Base-by-base conservation (phyloP, 805 yeast species). In the Candida awuae region DNA sequence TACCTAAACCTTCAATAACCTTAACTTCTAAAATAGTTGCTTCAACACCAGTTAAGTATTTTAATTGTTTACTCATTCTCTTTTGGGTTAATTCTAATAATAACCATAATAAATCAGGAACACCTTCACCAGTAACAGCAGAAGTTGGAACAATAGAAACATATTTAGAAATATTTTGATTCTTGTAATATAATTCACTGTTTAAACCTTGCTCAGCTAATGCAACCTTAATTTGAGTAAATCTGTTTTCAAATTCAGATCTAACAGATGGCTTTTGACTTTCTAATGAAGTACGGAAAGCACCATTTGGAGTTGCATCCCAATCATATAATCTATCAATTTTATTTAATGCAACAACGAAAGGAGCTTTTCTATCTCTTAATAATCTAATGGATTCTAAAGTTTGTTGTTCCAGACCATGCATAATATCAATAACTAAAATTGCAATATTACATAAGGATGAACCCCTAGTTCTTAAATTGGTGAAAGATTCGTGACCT, bases 81-180 rank as follows among this genome's bases (percentile, higher is more conserved):
- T 85, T 84, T 68, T 92, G 97, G 13, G 98, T 92, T 55, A 92
- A 75, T 65, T 92, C 97, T 54, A 92, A 73, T 58, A 92, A 70
- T 63, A 92, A 74, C 90, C 96, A 87, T 58, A 92, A 76, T 68
- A 92, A 73, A 77, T 92, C 99, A 36, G 99, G 98, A 53, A 92
- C 94, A 84, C 99, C 99, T 68, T 92, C 99, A 63, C 99, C 99
- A 12, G 97, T 88, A 32, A 88, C 94, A 40, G 99, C 99, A 46
- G 97, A 90, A 15, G 99, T 92, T 53, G 99, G 98, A 32, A 92
- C 95, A 54, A 92, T 83, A 27, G 97, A 87, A 40, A 92, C 98
- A 56, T 80, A 86, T 62, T 87, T 86, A 41, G 97, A 68, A 74
- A 90, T 68, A 68, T 90, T 92, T 64, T 82, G 84, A 75, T 92